These are phyloP conservation scores for Patellifolia procumbens DNA, from an alignment of 179 eudicot species.

Conservation along the genomic window DNA sequence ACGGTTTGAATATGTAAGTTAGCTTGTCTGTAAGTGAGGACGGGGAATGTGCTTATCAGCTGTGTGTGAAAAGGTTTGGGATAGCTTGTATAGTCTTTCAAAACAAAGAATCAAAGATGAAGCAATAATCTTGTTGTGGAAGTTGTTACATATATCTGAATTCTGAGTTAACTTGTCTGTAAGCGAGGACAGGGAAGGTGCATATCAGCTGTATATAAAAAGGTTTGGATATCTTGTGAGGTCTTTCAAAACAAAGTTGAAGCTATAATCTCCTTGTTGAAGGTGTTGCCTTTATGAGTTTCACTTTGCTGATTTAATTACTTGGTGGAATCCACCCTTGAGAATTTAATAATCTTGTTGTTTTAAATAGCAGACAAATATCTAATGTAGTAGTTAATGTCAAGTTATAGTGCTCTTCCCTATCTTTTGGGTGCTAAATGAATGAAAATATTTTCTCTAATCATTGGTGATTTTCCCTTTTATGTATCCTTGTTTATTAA, in stretches of 20 bases:
- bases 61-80: not conserved
- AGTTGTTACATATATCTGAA: too few relatives aligned
- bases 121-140: too few relatives aligned
- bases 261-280: not conserved
- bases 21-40: not conserved
- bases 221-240: not conserved
- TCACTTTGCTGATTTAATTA: not conserved
- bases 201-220: conserved; percentile 1
- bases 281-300: not conserved
- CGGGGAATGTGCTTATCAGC: not conserved
- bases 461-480: not conserved
- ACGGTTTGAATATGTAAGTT: not conserved
- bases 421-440: not conserved
- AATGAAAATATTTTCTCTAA: not conserved
- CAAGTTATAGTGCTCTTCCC: not conserved
- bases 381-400: not conserved
- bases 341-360: not conserved
- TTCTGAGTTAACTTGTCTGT: not conserved
- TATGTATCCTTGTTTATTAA: conserved; percentile 30
- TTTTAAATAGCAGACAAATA: not conserved
- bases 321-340: not conserved
- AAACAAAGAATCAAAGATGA: too few relatives aligned
- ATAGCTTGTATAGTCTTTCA: not conserved
- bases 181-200: not conserved
- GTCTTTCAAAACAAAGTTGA: not conserved